A percentile compares a stretch with the other conserved stretches of the same genome.
These are phyloP conservation scores for Chaetomium tenue DNA, from an alignment of 495 filamentous ascomycete species.

Conservation along the genomic window DNA sequence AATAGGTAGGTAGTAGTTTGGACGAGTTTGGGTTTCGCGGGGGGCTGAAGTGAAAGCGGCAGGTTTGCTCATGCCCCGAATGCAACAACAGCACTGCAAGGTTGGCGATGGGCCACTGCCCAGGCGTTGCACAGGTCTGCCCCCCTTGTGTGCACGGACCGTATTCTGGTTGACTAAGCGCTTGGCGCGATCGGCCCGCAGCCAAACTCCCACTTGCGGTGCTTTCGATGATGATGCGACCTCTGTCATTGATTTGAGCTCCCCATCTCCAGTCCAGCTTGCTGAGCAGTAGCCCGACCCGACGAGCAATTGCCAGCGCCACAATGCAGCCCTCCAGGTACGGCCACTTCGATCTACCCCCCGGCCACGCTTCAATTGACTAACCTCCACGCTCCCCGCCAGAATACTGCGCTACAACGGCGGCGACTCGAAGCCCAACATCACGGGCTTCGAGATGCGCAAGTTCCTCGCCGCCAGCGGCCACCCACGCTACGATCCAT, in stretches of 20 bases:
- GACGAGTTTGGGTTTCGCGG: neutral
- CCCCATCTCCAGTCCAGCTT: neutral
- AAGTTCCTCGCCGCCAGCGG: conserved; percentile 68
- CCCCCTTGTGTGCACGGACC: neutral
- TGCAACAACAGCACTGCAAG: conserved; percentile 4
- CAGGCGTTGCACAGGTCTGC: conserved; percentile 4
- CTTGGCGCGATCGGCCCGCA: conserved; percentile 10
- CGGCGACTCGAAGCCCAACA: conserved; percentile 58
- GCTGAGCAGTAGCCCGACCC: conserved; percentile 19
- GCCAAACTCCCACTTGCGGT: neutral
- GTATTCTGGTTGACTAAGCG: conserved; percentile 9
- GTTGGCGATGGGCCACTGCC: conserved; percentile 12
- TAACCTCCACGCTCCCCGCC: conserved; percentile 17
- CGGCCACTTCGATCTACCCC: neutral
- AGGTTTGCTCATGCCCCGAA: conserved; percentile 15
- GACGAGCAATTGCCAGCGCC: conserved; percentile 32
- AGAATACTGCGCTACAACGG: conserved; percentile 44
- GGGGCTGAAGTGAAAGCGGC: conserved; percentile 9
- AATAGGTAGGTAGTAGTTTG: neutral
- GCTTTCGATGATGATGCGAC: conserved; percentile 12
- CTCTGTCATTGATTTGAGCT: conserved; percentile 5
- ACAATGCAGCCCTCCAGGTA: conserved; percentile 51
- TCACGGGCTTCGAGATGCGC: conserved; percentile 80
- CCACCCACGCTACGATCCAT: conserved; percentile 75
- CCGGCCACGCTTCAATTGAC: neutral